phyloP scores from a whole-genome alignment of 305 asterid genomes.

The Nicotiana rustica region DNA sequence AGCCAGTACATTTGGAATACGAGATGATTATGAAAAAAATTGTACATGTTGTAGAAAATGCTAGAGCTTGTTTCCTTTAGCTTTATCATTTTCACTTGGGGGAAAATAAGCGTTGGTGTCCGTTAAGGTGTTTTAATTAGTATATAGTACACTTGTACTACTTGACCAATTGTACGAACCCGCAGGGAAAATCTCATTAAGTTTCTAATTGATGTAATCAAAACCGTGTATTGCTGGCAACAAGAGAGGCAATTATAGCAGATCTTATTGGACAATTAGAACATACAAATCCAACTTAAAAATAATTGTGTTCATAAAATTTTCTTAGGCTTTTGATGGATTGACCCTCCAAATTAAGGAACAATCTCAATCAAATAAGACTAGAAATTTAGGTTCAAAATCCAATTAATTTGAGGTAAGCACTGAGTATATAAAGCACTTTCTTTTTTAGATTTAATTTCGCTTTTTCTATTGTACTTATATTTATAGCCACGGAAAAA shows the following conservation, averaged over 20 bases:
- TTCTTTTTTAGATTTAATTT: too few relatives aligned
- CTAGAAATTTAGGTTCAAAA: not conserved
- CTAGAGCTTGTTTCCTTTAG: too few relatives aligned
- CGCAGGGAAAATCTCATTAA: not conserved
- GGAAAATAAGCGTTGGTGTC: too few relatives aligned
- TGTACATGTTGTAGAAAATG: too few relatives aligned
- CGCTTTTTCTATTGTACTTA: not conserved
- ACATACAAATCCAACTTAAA: not conserved
- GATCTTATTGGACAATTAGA: not conserved
- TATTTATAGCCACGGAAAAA: not conserved
- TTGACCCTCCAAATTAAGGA: conserved; percentile 11
- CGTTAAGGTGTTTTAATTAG: not conserved
- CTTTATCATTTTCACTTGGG: too few relatives aligned
- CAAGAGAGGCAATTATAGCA: not conserved
- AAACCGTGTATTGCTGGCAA: conserved; percentile 6
- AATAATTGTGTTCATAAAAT: not conserved
- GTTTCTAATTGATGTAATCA: not conserved
- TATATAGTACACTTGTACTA: not conserved
- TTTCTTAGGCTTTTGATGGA: conserved; percentile 1
- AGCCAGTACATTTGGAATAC: too few relatives aligned
- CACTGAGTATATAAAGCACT: too few relatives aligned
- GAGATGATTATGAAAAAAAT: too few relatives aligned
- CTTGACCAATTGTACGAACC: not conserved
- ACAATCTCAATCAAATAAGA: not conserved
- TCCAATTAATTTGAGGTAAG: too few relatives aligned